phyloP scores from a whole-genome alignment of 2,329 filamentous ascomycete genomes.

The Cercospora janseana region DNA sequence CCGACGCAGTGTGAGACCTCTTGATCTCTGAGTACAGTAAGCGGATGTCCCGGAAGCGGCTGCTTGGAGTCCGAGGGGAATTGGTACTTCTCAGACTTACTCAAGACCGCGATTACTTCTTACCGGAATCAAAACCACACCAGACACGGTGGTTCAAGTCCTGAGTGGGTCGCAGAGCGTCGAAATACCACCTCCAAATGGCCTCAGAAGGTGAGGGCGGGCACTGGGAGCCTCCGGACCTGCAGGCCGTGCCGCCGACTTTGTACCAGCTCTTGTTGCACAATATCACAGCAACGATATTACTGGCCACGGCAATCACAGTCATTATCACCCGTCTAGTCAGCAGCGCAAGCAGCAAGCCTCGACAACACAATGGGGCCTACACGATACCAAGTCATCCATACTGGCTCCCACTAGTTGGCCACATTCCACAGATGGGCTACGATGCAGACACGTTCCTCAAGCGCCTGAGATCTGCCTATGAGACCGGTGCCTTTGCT shows the following conservation, averaged over 20 bases:
- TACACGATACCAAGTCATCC: constrained; percentile 42
- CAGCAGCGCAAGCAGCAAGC: constrained; percentile 21
- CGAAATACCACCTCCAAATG: background rate
- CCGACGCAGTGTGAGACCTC: too few species aligned
- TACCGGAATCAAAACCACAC: too few species aligned
- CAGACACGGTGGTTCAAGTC: too few species aligned
- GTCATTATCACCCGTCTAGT: constrained; percentile 26
- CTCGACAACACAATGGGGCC: constrained; percentile 26
- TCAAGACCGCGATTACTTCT: too few species aligned
- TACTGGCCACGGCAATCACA: constrained; percentile 16
- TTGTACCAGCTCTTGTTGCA: background rate
- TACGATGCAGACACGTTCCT: constrained; percentile 48
- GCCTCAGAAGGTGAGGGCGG: background rate
- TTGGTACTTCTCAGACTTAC: too few species aligned
- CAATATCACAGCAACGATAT: background rate
- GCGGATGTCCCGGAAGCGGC: too few species aligned
- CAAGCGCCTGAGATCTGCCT: constrained; percentile 41
- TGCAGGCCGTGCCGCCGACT: constrained; percentile 1
- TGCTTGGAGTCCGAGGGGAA: too few species aligned
- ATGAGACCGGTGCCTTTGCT: constrained; percentile 46
- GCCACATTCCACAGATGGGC: constrained; percentile 54
- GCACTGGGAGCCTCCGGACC: constrained; percentile 3
- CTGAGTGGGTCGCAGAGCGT: background rate
- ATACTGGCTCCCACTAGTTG: constrained; percentile 61
- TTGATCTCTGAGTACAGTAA: too few species aligned